Percentiles rank a stretch among this genome's conserved stretches.
Conservation (phyloP, 2,329 filamentous ascomycete genomes). For the Penicillium sp. region DNA sequence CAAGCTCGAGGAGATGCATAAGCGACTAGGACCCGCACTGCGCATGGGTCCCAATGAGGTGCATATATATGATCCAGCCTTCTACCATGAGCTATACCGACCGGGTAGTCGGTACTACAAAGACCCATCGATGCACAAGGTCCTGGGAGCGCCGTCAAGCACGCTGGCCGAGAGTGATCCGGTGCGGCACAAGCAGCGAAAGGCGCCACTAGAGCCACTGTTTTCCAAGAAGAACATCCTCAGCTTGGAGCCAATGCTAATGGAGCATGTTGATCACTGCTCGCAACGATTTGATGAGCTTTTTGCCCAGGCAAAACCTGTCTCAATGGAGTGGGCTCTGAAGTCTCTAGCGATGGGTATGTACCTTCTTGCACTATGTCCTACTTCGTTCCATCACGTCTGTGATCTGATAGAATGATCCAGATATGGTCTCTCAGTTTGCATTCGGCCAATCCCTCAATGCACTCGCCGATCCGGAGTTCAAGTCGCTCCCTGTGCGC, state of each 20-base stretch:
- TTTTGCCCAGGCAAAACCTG: background rate
- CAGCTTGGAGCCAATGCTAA: background rate
- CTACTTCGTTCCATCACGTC: background rate
- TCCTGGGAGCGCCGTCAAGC: background rate
- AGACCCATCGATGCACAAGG: background rate
- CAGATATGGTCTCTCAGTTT: background rate
- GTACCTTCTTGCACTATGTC: background rate
- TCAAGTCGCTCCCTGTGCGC: background rate
- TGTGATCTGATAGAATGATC: background rate
- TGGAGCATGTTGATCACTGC: background rate
- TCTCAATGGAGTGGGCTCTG: background rate
- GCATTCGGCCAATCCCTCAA: background rate
- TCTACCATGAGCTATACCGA: background rate
- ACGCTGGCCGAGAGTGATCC: background rate
- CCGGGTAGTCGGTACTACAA: background rate
- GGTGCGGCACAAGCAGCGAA: background rate
- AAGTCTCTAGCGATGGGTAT: background rate
- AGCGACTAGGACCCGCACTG: background rate
- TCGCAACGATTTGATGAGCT: background rate
- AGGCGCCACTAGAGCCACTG: background rate
- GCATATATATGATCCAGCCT: background rate
- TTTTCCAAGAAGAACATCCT: background rate
- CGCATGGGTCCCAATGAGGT: background rate
- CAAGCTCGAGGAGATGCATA: background rate
- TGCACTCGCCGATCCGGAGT: background rate